phyloP scores from a whole-genome alignment of 1,284 basidiomycete species.

The Microbotryum lychnidis-dioicae region DNA sequence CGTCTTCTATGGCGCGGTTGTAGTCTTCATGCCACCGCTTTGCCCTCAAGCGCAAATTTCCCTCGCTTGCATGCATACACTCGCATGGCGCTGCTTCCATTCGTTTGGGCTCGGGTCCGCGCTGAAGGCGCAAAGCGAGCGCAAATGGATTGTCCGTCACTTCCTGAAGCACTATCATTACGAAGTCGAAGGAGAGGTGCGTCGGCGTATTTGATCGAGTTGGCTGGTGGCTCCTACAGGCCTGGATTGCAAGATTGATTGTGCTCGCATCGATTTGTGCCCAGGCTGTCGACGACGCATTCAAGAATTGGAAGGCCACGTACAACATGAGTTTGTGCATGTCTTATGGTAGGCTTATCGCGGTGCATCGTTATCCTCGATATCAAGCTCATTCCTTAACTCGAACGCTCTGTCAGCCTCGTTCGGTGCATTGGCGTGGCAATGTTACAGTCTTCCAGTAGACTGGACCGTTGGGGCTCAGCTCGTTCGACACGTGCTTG shows the following conservation, averaged over 20 bases:
- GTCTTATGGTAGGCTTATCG: constrained; percentile 57
- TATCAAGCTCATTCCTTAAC: neutral
- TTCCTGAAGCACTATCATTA: constrained; percentile 77
- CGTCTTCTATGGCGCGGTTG: constrained; percentile 43
- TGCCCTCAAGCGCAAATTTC: constrained; percentile 42
- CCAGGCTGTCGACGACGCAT: constrained; percentile 79
- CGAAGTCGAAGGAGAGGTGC: constrained; percentile 28
- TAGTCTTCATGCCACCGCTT: constrained; percentile 26
- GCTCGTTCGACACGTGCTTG: constrained; percentile 77
- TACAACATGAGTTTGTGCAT: constrained; percentile 91
- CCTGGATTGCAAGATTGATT: neutral
- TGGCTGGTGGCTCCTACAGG: neutral
- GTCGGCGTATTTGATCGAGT: neutral
- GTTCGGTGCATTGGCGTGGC: constrained; percentile 72
- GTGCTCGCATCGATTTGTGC: constrained; percentile 37
- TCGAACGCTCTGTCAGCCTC: constrained; percentile 51
- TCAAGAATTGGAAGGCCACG: constrained; percentile 85
- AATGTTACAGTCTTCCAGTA: constrained; percentile 68
- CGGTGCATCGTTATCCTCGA: neutral
- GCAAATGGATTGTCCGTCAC: constrained; percentile 84
- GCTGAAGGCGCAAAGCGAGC: constrained; percentile 72
- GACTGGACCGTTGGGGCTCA: constrained; percentile 87
- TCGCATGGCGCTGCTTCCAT: constrained; percentile 80
- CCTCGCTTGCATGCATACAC: constrained; percentile 71
- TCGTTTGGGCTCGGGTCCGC: constrained; percentile 78